Evolutionary conservation across 805 yeast species (phyloP), one percentile per base, ranked within the genome.

Genomic region (Wickerhamiella cacticola): DNA sequence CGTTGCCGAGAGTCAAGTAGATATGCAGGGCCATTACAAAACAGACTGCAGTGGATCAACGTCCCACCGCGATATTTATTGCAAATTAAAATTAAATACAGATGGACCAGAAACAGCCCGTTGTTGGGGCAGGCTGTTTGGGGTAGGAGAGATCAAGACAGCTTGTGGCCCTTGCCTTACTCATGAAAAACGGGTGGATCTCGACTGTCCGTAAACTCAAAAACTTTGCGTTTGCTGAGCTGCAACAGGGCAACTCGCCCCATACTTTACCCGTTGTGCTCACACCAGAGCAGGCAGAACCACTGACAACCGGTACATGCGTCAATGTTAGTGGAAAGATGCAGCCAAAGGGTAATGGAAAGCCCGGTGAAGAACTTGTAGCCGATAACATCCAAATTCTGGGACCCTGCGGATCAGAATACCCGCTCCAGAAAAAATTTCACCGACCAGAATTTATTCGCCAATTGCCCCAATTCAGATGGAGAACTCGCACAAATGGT

Each of bases 361-460:
- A 79, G 56, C 60, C 61, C 0, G 47, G 25, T 13, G 70, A 63
- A 52, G 89, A 81, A 60, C 56, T 81, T 23, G 68, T 66, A 52
- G 61, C 63, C 2, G 63, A 49, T 1, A 23, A 35, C 2, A 59
- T 82, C 2, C 51, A 62, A 12, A 59, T 85, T 1, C 52, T 80
- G 3, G 96, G 96, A 0, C 65, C 68, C 26, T 80, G 83, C 0
- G 69, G 73, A 0, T 74, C 73, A 1, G 62, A 68, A 5, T 92
- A 81, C 60, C 96, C 96, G 0, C 66, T 92, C 43, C 96, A 87
- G 56, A 88, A 87, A 59, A 87, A 87, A 60, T 67, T 67, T 23
- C 89, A 80, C 52, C 65, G 84, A 1, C 61, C 75, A 13, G 82
- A 78, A 53, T 80, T 70, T 56, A 64, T 92, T 36, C 72, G 98